Evolutionary conservation across 1,139 yeast species (phyloP), one percentile per base, ranked within the genome.

Genomic region (Martiniozyma asiatica): DNA sequence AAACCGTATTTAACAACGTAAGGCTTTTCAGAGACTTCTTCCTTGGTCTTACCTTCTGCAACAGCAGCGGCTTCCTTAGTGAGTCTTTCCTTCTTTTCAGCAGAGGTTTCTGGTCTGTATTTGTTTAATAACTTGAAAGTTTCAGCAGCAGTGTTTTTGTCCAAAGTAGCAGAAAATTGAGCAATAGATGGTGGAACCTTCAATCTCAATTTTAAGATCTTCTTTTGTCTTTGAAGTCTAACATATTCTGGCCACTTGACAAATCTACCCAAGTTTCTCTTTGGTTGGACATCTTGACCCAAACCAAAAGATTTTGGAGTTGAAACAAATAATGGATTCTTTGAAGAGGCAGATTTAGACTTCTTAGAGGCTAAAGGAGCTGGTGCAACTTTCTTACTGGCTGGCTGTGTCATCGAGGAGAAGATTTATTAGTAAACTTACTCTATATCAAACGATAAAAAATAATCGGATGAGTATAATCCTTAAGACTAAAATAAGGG

Each of bases 241-340:
- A 87, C 93, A 62, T 85, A 85, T 66, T 81, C 93, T 59, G 97
- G 97, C 97, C 97, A 87, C 66, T 80, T 87, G 58, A 85, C 96
- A 62, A 80, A 85, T 67, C 96, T 82, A 44, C 92, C 69, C 58
- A 87, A 76, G 78, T 87, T 81, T 68, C 89, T 77, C 73, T 79
- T 81, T 68, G 95, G 95, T 66, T 87, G 96, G 48, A 85, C 58
- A 46, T 75, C 67, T 72, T 85, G 96, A 56, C 98, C 98, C 55
- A 89, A 78, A 67, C 97, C 97, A 58, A 79, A 87, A 72, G 75
- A 79, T 69, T 79, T 80, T 64, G 96, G 93, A 45, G 85, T 71
- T 45, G 93, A 64, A 61, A 80, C 92, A 53, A 78, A 61, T 61
- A 84, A 68, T 53, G 94, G 93, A 73, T 39, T 39, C 34, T 35